A percentile compares a stretch with the other conserved stretches of the same genome.
Evolutionary conservation across 2,329 filamentous ascomycete genomes (phyloP).

Genomic region (Trichophaea hybrida): DNA sequence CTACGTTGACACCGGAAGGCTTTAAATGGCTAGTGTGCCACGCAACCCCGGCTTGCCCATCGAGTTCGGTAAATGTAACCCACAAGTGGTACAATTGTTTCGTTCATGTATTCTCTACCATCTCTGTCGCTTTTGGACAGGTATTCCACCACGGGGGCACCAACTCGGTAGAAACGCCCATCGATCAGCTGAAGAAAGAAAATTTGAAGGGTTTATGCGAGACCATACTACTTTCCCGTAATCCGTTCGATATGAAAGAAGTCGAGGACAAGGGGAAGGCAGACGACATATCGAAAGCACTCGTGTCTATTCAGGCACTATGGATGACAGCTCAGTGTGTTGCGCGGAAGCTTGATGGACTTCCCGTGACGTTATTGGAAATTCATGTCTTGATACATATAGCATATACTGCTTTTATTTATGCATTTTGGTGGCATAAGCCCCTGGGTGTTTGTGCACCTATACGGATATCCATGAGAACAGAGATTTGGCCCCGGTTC

Average conservation of each 20-base stretch:
- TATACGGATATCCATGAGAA: neutral
- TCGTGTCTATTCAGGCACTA: constrained; percentile 25
- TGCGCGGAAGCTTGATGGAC: constrained; percentile 6
- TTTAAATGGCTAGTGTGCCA: too few relatives aligned
- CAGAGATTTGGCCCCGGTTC: neutral
- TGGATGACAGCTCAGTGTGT: constrained; percentile 26
- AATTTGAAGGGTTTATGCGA: neutral
- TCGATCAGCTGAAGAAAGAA: neutral
- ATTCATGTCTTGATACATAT: constrained; percentile 2
- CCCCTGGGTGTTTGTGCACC: constrained; percentile 4
- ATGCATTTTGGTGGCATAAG: constrained; percentile 4
- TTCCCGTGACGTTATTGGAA: constrained; percentile 17
- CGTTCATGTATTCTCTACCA: too few relatives aligned
- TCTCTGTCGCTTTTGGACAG: too few relatives aligned
- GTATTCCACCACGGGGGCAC: too few relatives aligned
- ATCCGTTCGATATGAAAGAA: constrained; percentile 11
- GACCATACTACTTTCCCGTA: neutral
- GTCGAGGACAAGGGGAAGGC: constrained; percentile 27
- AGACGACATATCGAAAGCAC: constrained; percentile 24
- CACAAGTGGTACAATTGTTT: too few relatives aligned
- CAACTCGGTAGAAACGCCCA: too few relatives aligned
- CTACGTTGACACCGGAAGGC: too few relatives aligned
- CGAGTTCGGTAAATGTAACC: too few relatives aligned
- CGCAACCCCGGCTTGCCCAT: too few relatives aligned
- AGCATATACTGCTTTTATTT: neutral